Conservation (phyloP, 768 basidiomycete genomes). For the Termitomyces heimii region DNA sequence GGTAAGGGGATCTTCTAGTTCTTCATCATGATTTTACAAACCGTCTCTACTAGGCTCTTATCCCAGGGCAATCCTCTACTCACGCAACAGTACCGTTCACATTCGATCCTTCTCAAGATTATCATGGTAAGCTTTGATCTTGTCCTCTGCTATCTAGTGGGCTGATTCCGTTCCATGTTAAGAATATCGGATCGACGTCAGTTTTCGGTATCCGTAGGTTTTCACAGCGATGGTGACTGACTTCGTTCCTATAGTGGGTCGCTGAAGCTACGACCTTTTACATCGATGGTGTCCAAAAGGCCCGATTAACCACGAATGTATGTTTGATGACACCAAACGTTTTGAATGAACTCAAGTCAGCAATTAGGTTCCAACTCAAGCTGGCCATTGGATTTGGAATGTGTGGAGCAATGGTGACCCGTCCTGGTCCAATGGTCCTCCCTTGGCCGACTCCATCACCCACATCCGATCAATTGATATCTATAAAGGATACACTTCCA, state of each 20-base stretch:
- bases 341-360: neutral
- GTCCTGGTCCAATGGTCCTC: constrained; percentile 30
- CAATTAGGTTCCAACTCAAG: constrained; percentile 22
- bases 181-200: constrained; percentile 31
- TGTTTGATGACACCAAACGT: neutral
- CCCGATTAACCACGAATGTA: constrained; percentile 25
- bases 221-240: neutral
- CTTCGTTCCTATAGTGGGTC: constrained; percentile 19
- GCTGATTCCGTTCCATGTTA: neutral
- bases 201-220: constrained; percentile 1
- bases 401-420: constrained; percentile 29
- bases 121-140: constrained; percentile 22
- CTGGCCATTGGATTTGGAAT: constrained; percentile 29
- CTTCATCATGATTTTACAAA: neutral
- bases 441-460: constrained; percentile 26
- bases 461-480: constrained; percentile 30
- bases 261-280: constrained; percentile 25
- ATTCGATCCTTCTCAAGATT: constrained; percentile 26
- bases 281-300: constrained; percentile 25
- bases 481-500: constrained; percentile 25
- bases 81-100: constrained; percentile 21
- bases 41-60: constrained; percentile 14
- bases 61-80: constrained; percentile 13
- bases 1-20: constrained; percentile 9
- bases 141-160: neutral